These are phyloP conservation scores for Zelonia costaricensis DNA, from an alignment of 208 protist species.

Conservation along the genomic window DNA sequence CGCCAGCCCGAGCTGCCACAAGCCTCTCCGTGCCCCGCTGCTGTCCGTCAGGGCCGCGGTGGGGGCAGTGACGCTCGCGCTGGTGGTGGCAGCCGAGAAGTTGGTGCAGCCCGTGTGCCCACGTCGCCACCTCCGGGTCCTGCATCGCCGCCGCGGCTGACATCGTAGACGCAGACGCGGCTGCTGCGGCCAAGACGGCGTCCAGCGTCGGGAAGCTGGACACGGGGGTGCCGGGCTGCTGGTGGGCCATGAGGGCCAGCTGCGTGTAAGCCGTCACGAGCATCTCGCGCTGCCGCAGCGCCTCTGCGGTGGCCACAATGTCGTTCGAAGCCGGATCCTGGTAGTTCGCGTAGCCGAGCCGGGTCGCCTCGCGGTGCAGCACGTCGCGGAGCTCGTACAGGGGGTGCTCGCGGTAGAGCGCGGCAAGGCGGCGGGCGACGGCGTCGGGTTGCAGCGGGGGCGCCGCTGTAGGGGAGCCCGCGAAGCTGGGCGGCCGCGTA, in stretches of 20 bases:
- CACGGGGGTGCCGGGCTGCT: too few species aligned
- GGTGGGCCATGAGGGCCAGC: neutral
- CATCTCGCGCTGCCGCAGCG: constrained; percentile 23
- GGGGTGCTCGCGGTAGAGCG: constrained; percentile 10
- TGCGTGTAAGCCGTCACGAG: constrained; percentile 6
- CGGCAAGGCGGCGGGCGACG: constrained; percentile 10
- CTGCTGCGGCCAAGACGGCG: neutral
- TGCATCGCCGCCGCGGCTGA: neutral
- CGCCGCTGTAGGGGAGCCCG: neutral
- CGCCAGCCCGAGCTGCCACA: too few species aligned
- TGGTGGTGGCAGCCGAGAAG: constrained; percentile 32
- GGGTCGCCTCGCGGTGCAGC: constrained; percentile 22
- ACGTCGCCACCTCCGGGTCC: constrained; percentile 4
- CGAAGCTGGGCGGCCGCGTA: neutral
- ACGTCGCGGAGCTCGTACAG: constrained; percentile 28
- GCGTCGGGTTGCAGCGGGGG: constrained; percentile 8
- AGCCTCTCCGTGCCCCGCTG: too few species aligned
- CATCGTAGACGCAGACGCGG: neutral
- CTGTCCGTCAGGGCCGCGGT: constrained; percentile 13
- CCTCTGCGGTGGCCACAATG: constrained; percentile 26
- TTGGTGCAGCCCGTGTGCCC: constrained; percentile 7
- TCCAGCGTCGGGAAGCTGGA: too few species aligned
- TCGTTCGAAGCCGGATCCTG: constrained; percentile 39
- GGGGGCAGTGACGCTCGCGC: constrained; percentile 38
- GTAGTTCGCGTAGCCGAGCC: constrained; percentile 23